Base-by-base conservation (phyloP, 139 green algal genomes). In the Mesotaenium endlicherianum region DNA sequence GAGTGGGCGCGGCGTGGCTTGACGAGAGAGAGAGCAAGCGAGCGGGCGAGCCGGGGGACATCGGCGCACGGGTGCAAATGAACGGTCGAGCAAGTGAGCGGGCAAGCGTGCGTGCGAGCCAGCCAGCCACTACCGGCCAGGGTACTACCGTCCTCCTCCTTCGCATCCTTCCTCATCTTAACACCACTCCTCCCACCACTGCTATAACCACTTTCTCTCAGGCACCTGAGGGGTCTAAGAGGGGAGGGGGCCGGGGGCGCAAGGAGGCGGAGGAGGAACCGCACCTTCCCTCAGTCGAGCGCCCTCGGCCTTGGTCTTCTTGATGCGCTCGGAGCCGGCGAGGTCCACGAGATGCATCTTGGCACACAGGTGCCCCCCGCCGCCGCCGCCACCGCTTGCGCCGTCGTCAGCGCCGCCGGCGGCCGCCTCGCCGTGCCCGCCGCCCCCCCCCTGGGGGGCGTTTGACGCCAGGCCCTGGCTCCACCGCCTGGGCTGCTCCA, bases 341-440 rank as follows among this genome's bases (percentile, higher is more conserved):
- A 93, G 79, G 74, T 94, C 91, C 57, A 98, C 95, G 69, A 98
- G 87, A 86, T 97, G 93, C 91, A 98, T 92, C 79, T 89, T n/a
- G n/a, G n/a, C n/a, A n/a, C n/a, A n/a, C n/a, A n/a, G n/a, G n/a
- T n/a, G n/a, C n/a, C n/a, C 79, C 71, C 43, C 60, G 8, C 20
- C 60, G 43, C 43, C 60, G 8, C 8, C 11, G 20, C 8, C 11
- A 36, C 6, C 60, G 36, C 41, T 6, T 72, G 60, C 6, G 43
- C 11, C 60, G 11, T 72, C 11, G 34, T 49, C 70, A 16, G 43
- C 43, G 20, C 44, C n/a, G n/a, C n/a, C n/a, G n/a, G n/a, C n/a
- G n/a, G n/a, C n/a, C n/a, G n/a, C n/a, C n/a, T n/a, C n/a, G n/a
- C n/a, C n/a, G n/a, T n/a, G n/a, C n/a, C n/a, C n/a, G n/a, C n/a